Base-by-base conservation (phyloP, 208 protist genomes). In the Baffinella frigidus region DNA sequence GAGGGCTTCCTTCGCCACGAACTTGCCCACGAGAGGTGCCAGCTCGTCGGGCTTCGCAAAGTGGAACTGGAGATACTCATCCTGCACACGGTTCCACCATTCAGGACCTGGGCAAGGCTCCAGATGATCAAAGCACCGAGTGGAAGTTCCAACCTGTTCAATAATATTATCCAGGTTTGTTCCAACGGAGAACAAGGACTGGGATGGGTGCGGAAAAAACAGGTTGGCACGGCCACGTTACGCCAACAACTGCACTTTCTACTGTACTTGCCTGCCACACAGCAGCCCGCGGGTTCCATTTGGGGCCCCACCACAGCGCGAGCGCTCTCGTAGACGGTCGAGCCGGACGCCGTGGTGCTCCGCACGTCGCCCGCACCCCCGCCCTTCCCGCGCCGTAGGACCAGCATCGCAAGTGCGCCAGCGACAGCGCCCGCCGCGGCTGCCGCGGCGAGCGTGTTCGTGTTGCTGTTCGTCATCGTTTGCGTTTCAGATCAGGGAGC, bases 61-160 rank as follows among this genome's bases (percentile, higher is more conserved):
- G 61, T 89, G 81, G n/a, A 89, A 89, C 61, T 89, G 81, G n/a
- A 89, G 61, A 38, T 89, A 89, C 43, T 89, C 81, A 45, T 89
- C 74, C 71, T 77, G 71, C 56, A 14, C 20, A 64, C 20, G 56
- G 2, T 27, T n/a, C n/a, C n/a, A n/a, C n/a, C n/a, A n/a, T n/a
- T n/a, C n/a, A n/a, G n/a, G n/a, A n/a, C n/a, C n/a, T n/a, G n/a
- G n/a, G n/a, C n/a, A n/a, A n/a, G n/a, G n/a, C n/a, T n/a, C n/a
- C n/a, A n/a, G n/a, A n/a, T n/a, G n/a, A n/a, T n/a, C n/a, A n/a
- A n/a, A n/a, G n/a, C n/a, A n/a, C n/a, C n/a, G n/a, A n/a, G n/a
- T n/a, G n/a, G n/a, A n/a, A n/a, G n/a, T n/a, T n/a, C n/a, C n/a
- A n/a, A n/a, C n/a, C n/a, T n/a, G n/a, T n/a, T n/a, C n/a, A n/a